phyloP scores from a whole-genome alignment of 139 green algal species.

The Chlamydomonas sphaeroides region DNA sequence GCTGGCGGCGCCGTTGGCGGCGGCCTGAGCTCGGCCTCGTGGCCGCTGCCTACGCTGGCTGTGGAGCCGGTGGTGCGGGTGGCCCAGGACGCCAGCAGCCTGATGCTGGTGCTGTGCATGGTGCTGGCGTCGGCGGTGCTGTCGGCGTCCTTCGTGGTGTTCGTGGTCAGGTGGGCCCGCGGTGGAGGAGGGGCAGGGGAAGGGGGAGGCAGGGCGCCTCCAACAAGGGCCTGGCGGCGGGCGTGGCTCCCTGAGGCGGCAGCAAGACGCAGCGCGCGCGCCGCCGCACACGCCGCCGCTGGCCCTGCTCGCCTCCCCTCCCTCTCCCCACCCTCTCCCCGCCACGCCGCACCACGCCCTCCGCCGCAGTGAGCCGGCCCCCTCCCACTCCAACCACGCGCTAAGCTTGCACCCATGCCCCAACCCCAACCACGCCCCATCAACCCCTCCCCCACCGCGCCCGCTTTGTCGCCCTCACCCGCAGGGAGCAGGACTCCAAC shows the following conservation, averaged over 20 bases:
- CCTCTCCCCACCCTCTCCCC: not conserved
- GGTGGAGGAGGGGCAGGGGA: not conserved
- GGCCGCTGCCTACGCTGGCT: slow-evolving; percentile 62
- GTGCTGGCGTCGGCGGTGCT: slow-evolving; percentile 70
- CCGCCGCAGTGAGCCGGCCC: too few relatives aligned
- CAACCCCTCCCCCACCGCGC: too few relatives aligned
- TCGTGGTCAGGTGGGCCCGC: slow-evolving; percentile 64
- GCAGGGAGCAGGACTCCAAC: slow-evolving; percentile 65
- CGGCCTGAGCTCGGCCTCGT: not conserved
- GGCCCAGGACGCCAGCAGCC: slow-evolving; percentile 49
- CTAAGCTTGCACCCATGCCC: not conserved
- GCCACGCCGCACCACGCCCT: too few relatives aligned
- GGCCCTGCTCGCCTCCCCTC: too few relatives aligned
- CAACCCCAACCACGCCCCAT: too few relatives aligned
- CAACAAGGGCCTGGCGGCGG: too few relatives aligned
- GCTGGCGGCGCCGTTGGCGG: not conserved
- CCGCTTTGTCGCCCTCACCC: too few relatives aligned
- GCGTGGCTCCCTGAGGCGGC: too few relatives aligned
- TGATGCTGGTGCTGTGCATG: slow-evolving; percentile 80
- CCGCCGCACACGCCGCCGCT: too few relatives aligned
- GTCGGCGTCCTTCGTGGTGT: slow-evolving; percentile 71
- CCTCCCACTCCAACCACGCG: not conserved
- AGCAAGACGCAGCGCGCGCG: too few relatives aligned
- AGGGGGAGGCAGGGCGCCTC: too few relatives aligned
- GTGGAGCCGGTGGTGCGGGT: slow-evolving; percentile 50